Evolutionary conservation across 192 early-diverging fungal species (phyloP), one percentile per base, ranked within the genome.

Genomic region (Radiomyces spectabilis): DNA sequence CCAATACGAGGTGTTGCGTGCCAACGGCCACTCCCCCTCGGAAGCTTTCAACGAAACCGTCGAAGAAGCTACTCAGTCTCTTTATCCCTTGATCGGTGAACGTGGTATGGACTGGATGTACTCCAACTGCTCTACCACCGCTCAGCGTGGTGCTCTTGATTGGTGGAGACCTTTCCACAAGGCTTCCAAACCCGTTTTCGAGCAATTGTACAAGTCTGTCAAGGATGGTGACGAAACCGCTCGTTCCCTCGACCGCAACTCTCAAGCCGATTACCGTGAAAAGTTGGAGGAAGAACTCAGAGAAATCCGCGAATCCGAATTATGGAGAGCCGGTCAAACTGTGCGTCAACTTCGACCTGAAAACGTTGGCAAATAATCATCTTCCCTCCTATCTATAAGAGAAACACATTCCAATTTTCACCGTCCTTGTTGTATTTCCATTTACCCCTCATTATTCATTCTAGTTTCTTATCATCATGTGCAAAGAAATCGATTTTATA

Each of bases 41-140:
- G 95, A 98, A 72, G 95, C 95, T 5, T 98, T 94, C 84, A 98
- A 98, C 81, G 95, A 98, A 78, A 98, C 95, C 52, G 95, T 98
- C 54, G 95, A 98, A 78, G 95, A 98, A 71, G 95, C 92, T 38
- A 98, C 95, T 6, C 93, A 98, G 74, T 98, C 95, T 38, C 79
- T 98, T 51, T 94, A 93, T 74, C 95, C 95, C 18, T 78, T 98
- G 63, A 88, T 98, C 61, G 91, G 90, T 62, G 88, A 88, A 71
- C 88, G 92, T 62, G 95, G 95, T 54, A 95, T 95, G 92, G 62
- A 58, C 33, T 93, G 88, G 88, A 98, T 98, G 93, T 98, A 92
- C 74, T 87, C 88, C 73, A 90, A 90, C 79, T 98, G 95, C 80
- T 92, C 88, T 29, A 95, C 93, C 41, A 98, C 93, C 31, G 95